Evolutionary conservation across 1,284 basidiomycete species (phyloP).

Genomic region (Trametes versicolor): DNA sequence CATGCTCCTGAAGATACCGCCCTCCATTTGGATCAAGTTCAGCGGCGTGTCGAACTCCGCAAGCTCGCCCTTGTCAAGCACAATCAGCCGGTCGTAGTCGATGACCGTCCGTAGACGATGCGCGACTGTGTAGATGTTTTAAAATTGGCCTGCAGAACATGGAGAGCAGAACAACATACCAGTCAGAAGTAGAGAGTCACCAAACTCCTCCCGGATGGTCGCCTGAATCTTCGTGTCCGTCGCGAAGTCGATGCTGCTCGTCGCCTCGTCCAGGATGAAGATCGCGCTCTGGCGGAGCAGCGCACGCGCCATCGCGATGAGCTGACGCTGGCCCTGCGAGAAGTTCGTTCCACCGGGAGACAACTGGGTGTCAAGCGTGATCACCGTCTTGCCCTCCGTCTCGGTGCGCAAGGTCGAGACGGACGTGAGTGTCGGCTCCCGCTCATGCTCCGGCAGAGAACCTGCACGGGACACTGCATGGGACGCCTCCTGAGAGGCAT

Average conservation of each 20-base stretch:
- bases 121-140: conserved; percentile 53
- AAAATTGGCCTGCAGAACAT: neutral
- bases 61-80: conserved; percentile 84
- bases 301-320: conserved; percentile 84
- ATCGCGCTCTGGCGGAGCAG: conserved; percentile 80
- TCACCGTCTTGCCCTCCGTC: conserved; percentile 58
- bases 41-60: conserved; percentile 88
- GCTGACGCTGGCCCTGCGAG: conserved; percentile 86
- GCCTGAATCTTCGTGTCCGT: conserved; percentile 84
- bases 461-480: conserved; percentile 45
- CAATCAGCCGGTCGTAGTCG: conserved; percentile 84
- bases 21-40: conserved; percentile 77
- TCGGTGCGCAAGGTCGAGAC: conserved; percentile 55
- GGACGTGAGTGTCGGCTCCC: conserved; percentile 44
- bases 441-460: conserved; percentile 53
- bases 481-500: conserved; percentile 58
- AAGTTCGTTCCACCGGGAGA: conserved; percentile 86
- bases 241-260: conserved; percentile 78
- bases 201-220: conserved; percentile 85
- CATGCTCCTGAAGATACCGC: conserved; percentile 82
- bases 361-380: conserved; percentile 78
- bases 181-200: conserved; percentile 59
- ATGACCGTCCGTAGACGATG: conserved; percentile 80
- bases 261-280: conserved; percentile 88
- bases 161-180: neutral